Evolutionary conservation across 768 basidiomycete species (phyloP), one percentile per base, ranked within the genome.

Genomic region (Kondoa malvinella): DNA sequence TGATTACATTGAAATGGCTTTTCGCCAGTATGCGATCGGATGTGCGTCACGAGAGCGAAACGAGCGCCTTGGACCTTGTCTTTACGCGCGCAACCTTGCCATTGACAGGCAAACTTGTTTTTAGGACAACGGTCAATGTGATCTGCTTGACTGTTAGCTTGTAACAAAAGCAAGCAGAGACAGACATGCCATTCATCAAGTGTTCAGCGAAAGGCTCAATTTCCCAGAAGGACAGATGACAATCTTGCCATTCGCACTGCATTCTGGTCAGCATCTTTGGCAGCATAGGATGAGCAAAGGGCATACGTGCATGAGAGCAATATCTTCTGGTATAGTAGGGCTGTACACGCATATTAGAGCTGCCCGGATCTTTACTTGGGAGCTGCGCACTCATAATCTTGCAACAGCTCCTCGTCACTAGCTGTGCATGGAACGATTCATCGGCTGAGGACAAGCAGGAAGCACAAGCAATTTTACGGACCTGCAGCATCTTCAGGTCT

Each of bases 21-120:
- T 78, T 96, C 92, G 65, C 92, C 92, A 0, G 92, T 94, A 76
- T 96, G 92, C 14, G 87, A 88, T 33, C 92, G 84, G 61, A 91
- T 83, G 76, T 96, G 92, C 2, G 89, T 88, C 67, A 92, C 85
- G 60, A 96, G 83, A 3, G 91, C 89, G 72, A 92, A 94, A 29
- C 89, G 83, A 2, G 88, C 89, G 0, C 88, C 88, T 76, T 95
- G 92, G 0, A 86, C 82, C 64, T 91, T 81, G 2, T 90, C 89
- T 65, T 86, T 81, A 21, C 92, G 83, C 25, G 80, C 79, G 78
- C 92, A 96, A 2, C 84, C 85, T 25, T 83, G 78, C 92, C 92
- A 96, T 80, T 90, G 86, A 76, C 92, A 96, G 30, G 85, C 85
- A 75, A 92, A 91, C 71, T 82, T 85, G 16, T 88, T 86, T 77